Base-by-base conservation (phyloP, 306 rosid genomes). In the Crotalaria pallida region DNA sequence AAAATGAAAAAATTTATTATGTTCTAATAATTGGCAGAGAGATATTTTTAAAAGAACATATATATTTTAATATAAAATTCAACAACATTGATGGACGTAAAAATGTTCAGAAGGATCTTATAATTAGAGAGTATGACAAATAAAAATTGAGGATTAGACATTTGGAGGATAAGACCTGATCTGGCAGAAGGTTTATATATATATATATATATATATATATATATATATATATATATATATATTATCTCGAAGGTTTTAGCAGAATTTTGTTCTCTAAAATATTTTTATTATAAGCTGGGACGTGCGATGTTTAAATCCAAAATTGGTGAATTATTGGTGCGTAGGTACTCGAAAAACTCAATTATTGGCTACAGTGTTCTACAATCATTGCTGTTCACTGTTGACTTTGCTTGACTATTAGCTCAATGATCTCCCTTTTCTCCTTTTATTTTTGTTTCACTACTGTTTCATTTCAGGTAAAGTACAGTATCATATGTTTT, bases 341-440 rank as follows among this genome's bases (percentile, higher is more conserved):
- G 45, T 57, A 7, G 67, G 81, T 41, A 34, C 77, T 74, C 26
- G 73, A 63, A 74, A 75, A 61, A 75, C 84, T 88, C 93, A 85
- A 88, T 88, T 85, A 88, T 88, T 88, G 90, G 72, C 71, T 79
- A 65, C 44, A 51, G 74, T 61, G 72, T 44, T 73, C 83, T 71
- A 61, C 93, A 83, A 88, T 88, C 74, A 88, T 88, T 88, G 90
- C 53, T 67, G 47, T 27, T 64, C 79, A 81, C 88, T 81, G 81
- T 88, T 78, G 72, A 68, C 75, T 80, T 69, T 40, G 33, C 44
- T 67, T 84, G 82, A 56, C 80, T 60, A 61, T 58, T 59, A 17
- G 26, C 58, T 74, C 52, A 15, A 73, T n/a, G n/a, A n/a, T 23
- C 81, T 76, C 69, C 26, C 18, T 44, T 60, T 58, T 60, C 52